phyloP scores from a whole-genome alignment of 768 basidiomycete species.

The Rhodosporidiobolus sp. region DNA sequence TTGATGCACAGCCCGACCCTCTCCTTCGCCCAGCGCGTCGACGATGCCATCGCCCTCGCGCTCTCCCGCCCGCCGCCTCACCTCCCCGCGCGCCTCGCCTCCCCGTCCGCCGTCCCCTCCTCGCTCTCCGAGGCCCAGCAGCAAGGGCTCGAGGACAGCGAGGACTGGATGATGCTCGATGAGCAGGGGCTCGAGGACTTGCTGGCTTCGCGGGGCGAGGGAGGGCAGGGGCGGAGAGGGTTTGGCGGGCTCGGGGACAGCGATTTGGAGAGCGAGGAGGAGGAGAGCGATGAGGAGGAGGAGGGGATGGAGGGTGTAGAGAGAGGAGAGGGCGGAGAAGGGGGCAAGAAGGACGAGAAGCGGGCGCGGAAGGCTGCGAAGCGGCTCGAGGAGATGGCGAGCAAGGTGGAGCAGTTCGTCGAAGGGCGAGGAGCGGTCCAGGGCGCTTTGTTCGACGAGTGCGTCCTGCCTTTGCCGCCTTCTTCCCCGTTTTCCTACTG shows the following conservation, averaged over 20 bases:
- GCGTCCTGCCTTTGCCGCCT: conserved; percentile 46
- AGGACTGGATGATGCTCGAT: conserved; percentile 69
- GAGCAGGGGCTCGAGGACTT: conserved; percentile 39
- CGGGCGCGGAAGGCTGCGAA: conserved; percentile 57
- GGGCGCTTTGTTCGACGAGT: conserved; percentile 90
- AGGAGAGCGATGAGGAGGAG: conserved; percentile 44
- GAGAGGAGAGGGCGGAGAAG: conserved; percentile 40
- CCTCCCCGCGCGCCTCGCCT: conserved; percentile 42
- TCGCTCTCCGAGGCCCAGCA: background rate
- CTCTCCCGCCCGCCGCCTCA: conserved; percentile 8
- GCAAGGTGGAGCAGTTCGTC: conserved; percentile 84
- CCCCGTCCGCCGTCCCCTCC: background rate
- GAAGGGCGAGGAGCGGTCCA: conserved; percentile 83
- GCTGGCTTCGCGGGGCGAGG: conserved; percentile 33
- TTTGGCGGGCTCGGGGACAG: conserved; percentile 48
- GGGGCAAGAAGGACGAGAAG: conserved; percentile 44
- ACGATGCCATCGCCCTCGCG: conserved; percentile 58
- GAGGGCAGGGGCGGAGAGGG: background rate
- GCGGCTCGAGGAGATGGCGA: conserved; percentile 70
- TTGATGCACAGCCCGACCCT: conserved; percentile 57
- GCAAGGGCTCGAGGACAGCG: conserved; percentile 61
- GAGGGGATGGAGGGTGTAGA: conserved; percentile 31
- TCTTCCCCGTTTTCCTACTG: conserved; percentile 54
- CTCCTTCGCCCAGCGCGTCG: conserved; percentile 73
- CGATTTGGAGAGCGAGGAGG: conserved; percentile 54